Conservation (phyloP, 345 rosid genomes). For the Cochlearia excelsa region DNA sequence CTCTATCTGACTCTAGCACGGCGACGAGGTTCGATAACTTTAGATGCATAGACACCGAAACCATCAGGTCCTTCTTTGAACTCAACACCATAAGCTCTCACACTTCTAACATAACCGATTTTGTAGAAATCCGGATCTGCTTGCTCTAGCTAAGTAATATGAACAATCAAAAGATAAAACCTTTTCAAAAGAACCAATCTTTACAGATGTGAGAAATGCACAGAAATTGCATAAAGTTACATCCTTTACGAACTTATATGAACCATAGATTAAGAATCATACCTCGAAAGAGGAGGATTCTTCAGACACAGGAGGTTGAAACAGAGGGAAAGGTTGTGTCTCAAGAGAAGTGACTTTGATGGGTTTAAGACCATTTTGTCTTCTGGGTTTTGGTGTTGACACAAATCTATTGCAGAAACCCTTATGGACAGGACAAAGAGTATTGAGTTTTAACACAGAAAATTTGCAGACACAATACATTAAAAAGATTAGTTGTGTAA, state of each 20-base stretch:
- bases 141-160: constrained; percentile 42
- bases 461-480: not conserved
- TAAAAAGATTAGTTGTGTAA: not conserved
- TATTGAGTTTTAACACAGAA: not conserved
- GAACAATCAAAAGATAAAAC: not conserved
- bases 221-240: constrained; percentile 7
- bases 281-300: constrained; percentile 52
- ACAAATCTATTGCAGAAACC: constrained; percentile 36
- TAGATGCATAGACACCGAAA: constrained; percentile 87
- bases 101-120: constrained; percentile 76
- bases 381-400: constrained; percentile 40
- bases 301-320: constrained; percentile 48
- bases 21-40: constrained; percentile 74
- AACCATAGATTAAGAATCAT: not conserved
- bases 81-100: constrained; percentile 89
- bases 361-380: constrained; percentile 38
- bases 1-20: constrained; percentile 70
- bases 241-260: constrained; percentile 7
- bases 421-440: constrained; percentile 17
- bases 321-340: constrained; percentile 65
- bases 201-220: not conserved
- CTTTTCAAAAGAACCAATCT: not conserved
- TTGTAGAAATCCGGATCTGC: constrained; percentile 95
- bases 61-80: constrained; percentile 92
- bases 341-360: constrained; percentile 58